Evolutionary conservation across 2,329 filamentous ascomycete species (phyloP), one percentile per base, ranked within the genome.

Genomic region (Scorias spongiosa): DNA sequence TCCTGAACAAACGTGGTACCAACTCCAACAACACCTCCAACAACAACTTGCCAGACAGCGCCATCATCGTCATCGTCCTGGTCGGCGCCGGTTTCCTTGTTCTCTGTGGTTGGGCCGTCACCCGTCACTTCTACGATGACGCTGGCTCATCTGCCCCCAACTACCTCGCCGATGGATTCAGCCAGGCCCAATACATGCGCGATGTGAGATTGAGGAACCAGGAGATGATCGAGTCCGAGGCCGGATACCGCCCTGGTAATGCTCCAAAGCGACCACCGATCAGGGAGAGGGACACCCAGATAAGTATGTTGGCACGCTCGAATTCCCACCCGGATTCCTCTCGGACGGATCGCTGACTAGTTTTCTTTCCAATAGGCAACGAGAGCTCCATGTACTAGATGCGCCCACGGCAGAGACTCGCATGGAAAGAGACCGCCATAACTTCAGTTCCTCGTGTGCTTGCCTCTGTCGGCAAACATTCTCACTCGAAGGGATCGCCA

Each of bases 151-250:
- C 41, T 10, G 43, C 40, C 12, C 29, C 29, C 38, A 39, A 44
- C 17, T 34, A 37, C 10, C 10, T 28, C 11, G 45, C 34, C 30
- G 29, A 36, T 11, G 48, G 46, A 20, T 48, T 48, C 45, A 49
- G 42, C 29, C 54, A 57, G 40, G 46, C 48, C n/a, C 46, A 51
- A 37, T 57, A 57, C 40, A 56, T 56, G 53, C 52, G 54, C 8
- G 49, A 57, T 45, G 49, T 57, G 1, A 49, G 54, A n/a, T 42
- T 55, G 41, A 48, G 53, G 12, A 50, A 49, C 41, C 42, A 47
- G 2, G 50, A 50, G 30, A 39, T 30, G 41, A 49, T 54, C 12
- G 51, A 47, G 10, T 38, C 37, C 14, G 38, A 34, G 14, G 26
- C 39, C 39, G 42, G 42, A 18, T 39, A 39, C 38, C 32, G 15